These are phyloP conservation scores for Wickerhamomyces sp. DNA, from an alignment of 1,139 yeast genomes.

Conservation along the genomic window DNA sequence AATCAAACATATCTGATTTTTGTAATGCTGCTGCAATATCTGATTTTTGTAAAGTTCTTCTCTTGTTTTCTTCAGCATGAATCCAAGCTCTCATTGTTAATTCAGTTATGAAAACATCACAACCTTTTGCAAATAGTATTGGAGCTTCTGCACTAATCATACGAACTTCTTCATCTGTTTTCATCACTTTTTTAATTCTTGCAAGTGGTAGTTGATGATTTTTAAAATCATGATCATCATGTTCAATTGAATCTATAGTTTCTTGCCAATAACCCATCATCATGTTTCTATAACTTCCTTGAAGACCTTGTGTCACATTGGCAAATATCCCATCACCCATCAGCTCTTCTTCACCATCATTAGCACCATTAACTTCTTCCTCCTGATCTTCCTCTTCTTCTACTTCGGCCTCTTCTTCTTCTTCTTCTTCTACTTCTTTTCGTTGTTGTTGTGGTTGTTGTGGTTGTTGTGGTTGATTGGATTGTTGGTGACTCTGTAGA, in stretches of 20 bases:
- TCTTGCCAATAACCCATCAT: constrained; percentile 98
- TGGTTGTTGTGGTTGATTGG: constrained; percentile 1
- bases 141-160: constrained; percentile 99
- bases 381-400: constrained; percentile 6
- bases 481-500: constrained; percentile 8
- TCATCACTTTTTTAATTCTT: constrained; percentile 89
- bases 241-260: constrained; percentile 84
- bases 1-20: constrained; percentile 95
- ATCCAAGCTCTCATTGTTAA: constrained; percentile 98
- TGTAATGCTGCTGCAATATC: constrained; percentile 95
- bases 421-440: constrained; percentile 3
- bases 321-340: constrained; percentile 66
- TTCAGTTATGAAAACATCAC: constrained; percentile 94
- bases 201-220: constrained; percentile 94
- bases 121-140: constrained; percentile 92
- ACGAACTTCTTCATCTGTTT: constrained; percentile 93
- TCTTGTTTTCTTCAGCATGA: constrained; percentile 92
- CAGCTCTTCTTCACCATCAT: constrained; percentile 28
- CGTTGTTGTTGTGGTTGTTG: constrained; percentile 5
- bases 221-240: constrained; percentile 85
- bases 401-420: constrained; percentile 9
- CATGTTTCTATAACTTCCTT: constrained; percentile 75
- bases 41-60: constrained; percentile 87
- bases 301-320: constrained; percentile 90
- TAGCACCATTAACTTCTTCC: constrained; percentile 12